Conservation (phyloP, 2,329 filamentous ascomycete genomes). For the Cytospora piceae region DNA sequence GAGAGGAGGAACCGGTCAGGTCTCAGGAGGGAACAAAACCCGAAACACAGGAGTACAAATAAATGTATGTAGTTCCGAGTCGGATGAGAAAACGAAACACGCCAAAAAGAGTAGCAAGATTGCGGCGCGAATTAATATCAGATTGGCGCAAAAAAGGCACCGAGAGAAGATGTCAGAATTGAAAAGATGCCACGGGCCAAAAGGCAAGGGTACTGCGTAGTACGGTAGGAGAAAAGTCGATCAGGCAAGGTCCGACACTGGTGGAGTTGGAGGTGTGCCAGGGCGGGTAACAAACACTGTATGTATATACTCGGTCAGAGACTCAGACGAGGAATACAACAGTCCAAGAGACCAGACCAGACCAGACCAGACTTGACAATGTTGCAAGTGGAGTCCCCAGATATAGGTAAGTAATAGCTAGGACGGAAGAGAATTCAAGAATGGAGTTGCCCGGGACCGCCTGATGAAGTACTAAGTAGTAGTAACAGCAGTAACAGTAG, state of each 20-base stretch:
- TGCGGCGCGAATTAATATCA: slow-evolving; percentile 13
- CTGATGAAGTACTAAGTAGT: background rate
- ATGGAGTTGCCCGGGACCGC: slow-evolving; percentile 4
- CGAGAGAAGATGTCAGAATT: background rate
- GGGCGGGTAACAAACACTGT: slow-evolving; percentile 1
- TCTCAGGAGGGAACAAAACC: background rate
- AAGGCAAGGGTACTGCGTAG: slow-evolving; percentile 3
- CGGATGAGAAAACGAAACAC: background rate
- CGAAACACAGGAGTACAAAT: background rate
- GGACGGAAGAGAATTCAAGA: slow-evolving; percentile 10
- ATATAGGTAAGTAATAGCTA: slow-evolving; percentile 6
- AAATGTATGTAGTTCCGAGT: background rate
- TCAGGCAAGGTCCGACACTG: slow-evolving; percentile 7
- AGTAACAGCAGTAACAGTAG: background rate
- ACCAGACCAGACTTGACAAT: too few species aligned
- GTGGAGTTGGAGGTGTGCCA: slow-evolving; percentile 10
- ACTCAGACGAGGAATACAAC: background rate
- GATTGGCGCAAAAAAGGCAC: slow-evolving; percentile 3
- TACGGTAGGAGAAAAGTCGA: slow-evolving; percentile 1
- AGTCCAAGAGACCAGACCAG: too few species aligned
- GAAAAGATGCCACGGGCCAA: background rate
- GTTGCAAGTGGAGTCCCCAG: slow-evolving; percentile 10
- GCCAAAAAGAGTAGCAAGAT: slow-evolving; percentile 13
- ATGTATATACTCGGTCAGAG: background rate
- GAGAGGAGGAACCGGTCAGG: background rate